Evolutionary conservation across 768 basidiomycete genomes (phyloP).

Genomic region (Pulveroboletus sp.): DNA sequence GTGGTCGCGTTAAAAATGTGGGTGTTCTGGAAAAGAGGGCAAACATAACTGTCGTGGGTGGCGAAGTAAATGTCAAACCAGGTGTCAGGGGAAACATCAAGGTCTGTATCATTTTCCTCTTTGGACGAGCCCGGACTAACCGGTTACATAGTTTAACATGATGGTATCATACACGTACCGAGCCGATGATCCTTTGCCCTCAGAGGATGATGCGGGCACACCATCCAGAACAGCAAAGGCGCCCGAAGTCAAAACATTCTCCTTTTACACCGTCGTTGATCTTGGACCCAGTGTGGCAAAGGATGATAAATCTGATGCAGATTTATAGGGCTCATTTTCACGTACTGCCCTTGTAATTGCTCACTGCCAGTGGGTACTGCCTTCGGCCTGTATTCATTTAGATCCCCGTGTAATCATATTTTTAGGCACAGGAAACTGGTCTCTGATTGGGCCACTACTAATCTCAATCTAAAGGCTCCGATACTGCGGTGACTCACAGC

Average conservation of each 20-base stretch:
- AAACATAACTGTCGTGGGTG: slow-evolving; percentile 84
- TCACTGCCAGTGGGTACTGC: background rate
- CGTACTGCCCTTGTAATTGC: background rate
- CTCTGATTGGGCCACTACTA: too few species aligned
- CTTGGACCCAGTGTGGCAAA: slow-evolving; percentile 67
- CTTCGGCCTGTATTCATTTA: background rate
- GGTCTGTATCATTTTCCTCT: slow-evolving; percentile 43
- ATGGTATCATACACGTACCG: slow-evolving; percentile 92
- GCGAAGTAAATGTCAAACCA: slow-evolving; percentile 83
- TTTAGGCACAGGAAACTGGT: background rate
- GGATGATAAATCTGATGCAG: slow-evolving; percentile 42
- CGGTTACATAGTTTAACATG: slow-evolving; percentile 78
- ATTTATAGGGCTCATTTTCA: slow-evolving; percentile 8
- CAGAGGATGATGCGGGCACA: slow-evolving; percentile 56
- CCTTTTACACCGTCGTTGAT: slow-evolving; percentile 84
- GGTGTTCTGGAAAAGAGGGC: slow-evolving; percentile 87
- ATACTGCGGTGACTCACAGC: background rate
- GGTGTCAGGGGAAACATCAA: slow-evolving; percentile 76
- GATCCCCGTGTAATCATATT: background rate
- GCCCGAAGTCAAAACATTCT: slow-evolving; percentile 83
- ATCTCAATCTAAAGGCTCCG: background rate
- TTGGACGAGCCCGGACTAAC: slow-evolving; percentile 1
- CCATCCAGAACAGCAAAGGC: slow-evolving; percentile 45
- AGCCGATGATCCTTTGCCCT: slow-evolving; percentile 77
- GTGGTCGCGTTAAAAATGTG: slow-evolving; percentile 54